These are phyloP conservation scores for Candida sanyaensis DNA, from an alignment of 1,139 yeast species.

Conservation along the genomic window DNA sequence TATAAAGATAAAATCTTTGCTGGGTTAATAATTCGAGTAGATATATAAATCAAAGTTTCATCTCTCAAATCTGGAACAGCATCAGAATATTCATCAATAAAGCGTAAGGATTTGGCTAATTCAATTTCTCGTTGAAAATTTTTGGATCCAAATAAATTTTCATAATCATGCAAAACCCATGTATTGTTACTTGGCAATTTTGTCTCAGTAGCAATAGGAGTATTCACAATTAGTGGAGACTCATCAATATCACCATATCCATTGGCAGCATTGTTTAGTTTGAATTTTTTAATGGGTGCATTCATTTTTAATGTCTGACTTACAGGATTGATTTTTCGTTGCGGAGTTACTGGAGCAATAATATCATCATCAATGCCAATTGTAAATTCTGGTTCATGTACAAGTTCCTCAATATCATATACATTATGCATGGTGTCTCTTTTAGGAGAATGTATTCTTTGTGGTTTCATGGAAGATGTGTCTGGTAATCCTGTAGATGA, in stretches of 20 bases:
- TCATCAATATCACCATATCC: background rate
- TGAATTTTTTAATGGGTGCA: conserved; percentile 12
- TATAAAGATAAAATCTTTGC: conserved; percentile 9
- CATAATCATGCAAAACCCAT: conserved; percentile 15
- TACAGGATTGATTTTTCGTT: conserved; percentile 11
- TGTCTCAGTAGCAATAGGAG: conserved; percentile 3
- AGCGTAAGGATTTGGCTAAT: conserved; percentile 13
- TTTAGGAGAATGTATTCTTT: background rate
- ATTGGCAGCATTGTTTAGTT: conserved; percentile 5
- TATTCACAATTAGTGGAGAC: conserved; percentile 10
- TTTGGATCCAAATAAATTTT: conserved; percentile 13
- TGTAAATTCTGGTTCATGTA: background rate
- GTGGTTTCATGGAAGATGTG: background rate
- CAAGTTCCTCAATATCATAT: background rate
- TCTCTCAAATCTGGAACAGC: conserved; percentile 7
- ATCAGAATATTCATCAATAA: conserved; percentile 6
- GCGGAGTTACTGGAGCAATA: background rate
- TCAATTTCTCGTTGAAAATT: conserved; percentile 12
- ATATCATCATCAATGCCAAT: background rate
- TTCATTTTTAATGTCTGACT: conserved; percentile 10
- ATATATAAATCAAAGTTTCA: conserved; percentile 12
- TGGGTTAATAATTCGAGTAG: conserved; percentile 15
- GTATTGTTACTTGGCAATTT: conserved; percentile 5
- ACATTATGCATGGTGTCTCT: background rate
- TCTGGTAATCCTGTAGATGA: background rate